Base-by-base conservation (phyloP, 495 filamentous ascomycete genomes). In the Neurospora hispaniola region DNA sequence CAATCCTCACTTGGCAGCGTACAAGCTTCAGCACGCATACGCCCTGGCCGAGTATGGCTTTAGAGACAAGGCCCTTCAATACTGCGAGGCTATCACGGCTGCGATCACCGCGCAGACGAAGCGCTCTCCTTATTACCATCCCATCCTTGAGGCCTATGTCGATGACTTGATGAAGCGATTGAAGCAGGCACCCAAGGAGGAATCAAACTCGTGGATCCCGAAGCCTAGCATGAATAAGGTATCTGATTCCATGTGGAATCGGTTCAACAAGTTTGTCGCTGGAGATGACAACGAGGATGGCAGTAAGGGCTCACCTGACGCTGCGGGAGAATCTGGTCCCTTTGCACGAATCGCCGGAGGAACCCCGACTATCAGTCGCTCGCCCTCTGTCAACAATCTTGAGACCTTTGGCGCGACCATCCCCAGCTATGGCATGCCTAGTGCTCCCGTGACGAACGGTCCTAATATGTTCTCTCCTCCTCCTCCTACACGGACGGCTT, bases 221-320 rank as follows among this genome's bases (percentile, higher is more conserved):
- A 96, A 93, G 79, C 93, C 96, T 14, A 98, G 90, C 81, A 95
- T 98, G 87, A 94, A 96, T 79, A 97, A 94, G 78, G 93, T 98
- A 0, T 96, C 93, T 18, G 91, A 89, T 66, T 91, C 90, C 18
- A 88, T 98, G 80, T 95, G 92, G 89, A 91, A 90, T 70, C 92
- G 90, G 41, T 97, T 99, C 82, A 97, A 92, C 78, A 97, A 92
- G 73, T 98, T 98, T 76, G 93, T 99, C 70, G 91, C 92, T 71
- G 96, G 96, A 6, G 95, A 97, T 70, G 95, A 98, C 38, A 89
- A 88, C 69, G 87, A 89, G 6, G 83, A 82, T 46, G 84, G 82
- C 31, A 89, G 87, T 4, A 87, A 86, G 31, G 88, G 87, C 14
- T 87, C 91, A 42, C 82, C 83, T 31, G 88, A 86, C 69, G 89